A percentile compares a stretch with the other conserved stretches of the same genome.
These are phyloP conservation scores for Nemania sp. DNA, from an alignment of 2,329 filamentous ascomycete species.

Conservation along the genomic window DNA sequence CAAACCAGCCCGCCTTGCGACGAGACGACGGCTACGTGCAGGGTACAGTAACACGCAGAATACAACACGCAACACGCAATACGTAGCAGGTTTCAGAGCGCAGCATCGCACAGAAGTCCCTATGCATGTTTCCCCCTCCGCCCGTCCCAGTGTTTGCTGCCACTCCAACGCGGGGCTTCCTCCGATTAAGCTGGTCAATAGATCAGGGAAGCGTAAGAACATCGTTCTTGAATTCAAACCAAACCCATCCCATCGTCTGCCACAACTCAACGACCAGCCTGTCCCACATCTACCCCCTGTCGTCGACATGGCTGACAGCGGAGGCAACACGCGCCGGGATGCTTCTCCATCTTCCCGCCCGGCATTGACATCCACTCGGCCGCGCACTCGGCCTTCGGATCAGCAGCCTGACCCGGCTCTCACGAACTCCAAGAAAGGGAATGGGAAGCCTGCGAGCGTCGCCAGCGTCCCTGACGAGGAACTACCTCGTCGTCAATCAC, in stretches of 20 bases:
- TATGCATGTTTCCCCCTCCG: conserved; percentile 32
- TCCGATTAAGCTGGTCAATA: conserved; percentile 20
- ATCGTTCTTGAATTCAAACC: not conserved
- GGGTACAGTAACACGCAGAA: conserved; percentile 12
- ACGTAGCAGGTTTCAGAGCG: no score
- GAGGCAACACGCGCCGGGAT: conserved; percentile 24
- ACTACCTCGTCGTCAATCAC: conserved; percentile 7
- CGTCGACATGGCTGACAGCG: conserved; percentile 32
- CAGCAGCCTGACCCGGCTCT: conserved; percentile 16
- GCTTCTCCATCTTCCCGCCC: conserved; percentile 21
- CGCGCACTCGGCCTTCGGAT: conserved; percentile 26
- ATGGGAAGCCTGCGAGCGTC: conserved; percentile 12
- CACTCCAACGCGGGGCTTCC: conserved; percentile 14
- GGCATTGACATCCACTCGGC: conserved; percentile 24
- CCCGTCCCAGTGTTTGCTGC: conserved; percentile 15
- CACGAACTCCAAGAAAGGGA: conserved; percentile 14
- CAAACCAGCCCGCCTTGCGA: conserved; percentile 22
- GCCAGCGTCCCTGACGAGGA: conserved; percentile 8
- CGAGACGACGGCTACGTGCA: conserved; percentile 29
- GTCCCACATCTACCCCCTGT: conserved; percentile 10
- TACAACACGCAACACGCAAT: no score
- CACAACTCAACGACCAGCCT: conserved; percentile 9
- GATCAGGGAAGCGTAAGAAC: conserved; percentile 5
- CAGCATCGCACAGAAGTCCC: conserved; percentile 25
- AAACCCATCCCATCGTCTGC: not conserved